phyloP scores from a whole-genome alignment of 164 flowering plant genomes.

The Nelumbo lutea region DNA sequence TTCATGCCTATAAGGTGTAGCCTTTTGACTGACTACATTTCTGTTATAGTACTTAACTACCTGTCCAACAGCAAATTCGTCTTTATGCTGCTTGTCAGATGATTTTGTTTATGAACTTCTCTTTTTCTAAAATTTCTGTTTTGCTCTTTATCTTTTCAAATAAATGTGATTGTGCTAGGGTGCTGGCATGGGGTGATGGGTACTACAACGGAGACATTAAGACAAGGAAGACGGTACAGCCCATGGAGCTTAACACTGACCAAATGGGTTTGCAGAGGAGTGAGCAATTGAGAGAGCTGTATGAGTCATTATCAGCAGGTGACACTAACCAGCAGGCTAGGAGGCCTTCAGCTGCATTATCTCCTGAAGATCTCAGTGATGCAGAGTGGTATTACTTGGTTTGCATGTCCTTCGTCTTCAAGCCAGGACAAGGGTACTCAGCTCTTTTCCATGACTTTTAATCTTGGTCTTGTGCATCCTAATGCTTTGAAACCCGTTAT shows the following conservation, averaged over 20 bases:
- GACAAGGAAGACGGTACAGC: slow-evolving; percentile 81
- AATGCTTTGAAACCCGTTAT: not conserved
- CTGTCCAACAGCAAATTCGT: not conserved
- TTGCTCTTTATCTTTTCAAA: slow-evolving; percentile 1
- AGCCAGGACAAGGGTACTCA: slow-evolving; percentile 67
- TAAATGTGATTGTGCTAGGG: slow-evolving; percentile 32
- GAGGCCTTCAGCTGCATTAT: slow-evolving; percentile 77
- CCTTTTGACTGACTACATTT: not conserved
- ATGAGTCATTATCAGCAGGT: slow-evolving; percentile 57
- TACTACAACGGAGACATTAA: slow-evolving; percentile 94
- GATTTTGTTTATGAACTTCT: not conserved
- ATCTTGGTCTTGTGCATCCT: not conserved
- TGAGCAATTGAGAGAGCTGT: slow-evolving; percentile 79
- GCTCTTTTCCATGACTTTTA: slow-evolving; percentile 2
- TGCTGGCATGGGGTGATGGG: slow-evolving; percentile 83
- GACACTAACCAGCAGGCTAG: slow-evolving; percentile 51
- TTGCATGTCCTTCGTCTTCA: slow-evolving; percentile 86
- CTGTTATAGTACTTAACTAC: not conserved
- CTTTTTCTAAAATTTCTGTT: too few relatives aligned
- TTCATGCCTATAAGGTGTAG: not conserved
- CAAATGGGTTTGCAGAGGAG: slow-evolving; percentile 72
- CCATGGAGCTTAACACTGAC: slow-evolving; percentile 50
- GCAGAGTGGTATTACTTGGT: slow-evolving; percentile 90
- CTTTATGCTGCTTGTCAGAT: not conserved
- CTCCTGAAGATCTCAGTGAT: slow-evolving; percentile 92